These are phyloP conservation scores for Galeopsis tetrahit DNA, from an alignment of 257 asterid species.

Conservation along the genomic window DNA sequence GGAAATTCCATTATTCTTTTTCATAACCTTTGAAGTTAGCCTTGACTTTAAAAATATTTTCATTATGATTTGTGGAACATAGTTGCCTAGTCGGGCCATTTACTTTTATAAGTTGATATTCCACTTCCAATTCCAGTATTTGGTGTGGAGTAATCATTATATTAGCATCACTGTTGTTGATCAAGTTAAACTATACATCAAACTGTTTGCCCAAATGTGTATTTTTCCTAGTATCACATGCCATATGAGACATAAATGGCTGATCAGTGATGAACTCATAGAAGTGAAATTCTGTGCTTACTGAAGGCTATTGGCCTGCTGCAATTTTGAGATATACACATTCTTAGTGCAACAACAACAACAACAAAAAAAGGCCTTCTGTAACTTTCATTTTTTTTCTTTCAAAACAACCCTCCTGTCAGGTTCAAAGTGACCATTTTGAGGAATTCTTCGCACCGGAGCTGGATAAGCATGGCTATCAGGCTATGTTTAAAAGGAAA, in stretches of 20 bases:
- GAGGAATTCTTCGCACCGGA: conserved; percentile 95
- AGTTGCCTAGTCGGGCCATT: too few species aligned
- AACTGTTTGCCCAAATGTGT: neutral
- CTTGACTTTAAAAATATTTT: conserved; percentile 13
- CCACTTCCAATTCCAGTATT: conserved; percentile 3
- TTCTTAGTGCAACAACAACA: neutral
- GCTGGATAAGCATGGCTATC: conserved; percentile 97
- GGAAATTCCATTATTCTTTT: conserved; percentile 24
- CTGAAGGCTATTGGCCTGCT: conserved; percentile 16
- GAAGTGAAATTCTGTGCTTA: conserved; percentile 3
- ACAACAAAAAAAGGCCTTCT: neutral
- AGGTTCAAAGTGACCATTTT: conserved; percentile 96
- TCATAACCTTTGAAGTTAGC: neutral
- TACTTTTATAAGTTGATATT: neutral
- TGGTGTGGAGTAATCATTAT: conserved; percentile 18
- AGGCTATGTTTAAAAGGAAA: conserved; percentile 76
- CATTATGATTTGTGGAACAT: conserved; percentile 5
- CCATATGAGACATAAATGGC: conserved; percentile 15
- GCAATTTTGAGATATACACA: neutral
- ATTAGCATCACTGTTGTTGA: conserved; percentile 15
- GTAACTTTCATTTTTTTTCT: neutral
- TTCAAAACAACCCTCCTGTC: conserved; percentile 27
- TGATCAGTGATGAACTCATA: neutral
- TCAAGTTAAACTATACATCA: conserved; percentile 1
- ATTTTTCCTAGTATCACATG: neutral